phyloP scores from a whole-genome alignment of 2,329 filamentous ascomycete species.

The Atkinsonella hypoxylon region DNA sequence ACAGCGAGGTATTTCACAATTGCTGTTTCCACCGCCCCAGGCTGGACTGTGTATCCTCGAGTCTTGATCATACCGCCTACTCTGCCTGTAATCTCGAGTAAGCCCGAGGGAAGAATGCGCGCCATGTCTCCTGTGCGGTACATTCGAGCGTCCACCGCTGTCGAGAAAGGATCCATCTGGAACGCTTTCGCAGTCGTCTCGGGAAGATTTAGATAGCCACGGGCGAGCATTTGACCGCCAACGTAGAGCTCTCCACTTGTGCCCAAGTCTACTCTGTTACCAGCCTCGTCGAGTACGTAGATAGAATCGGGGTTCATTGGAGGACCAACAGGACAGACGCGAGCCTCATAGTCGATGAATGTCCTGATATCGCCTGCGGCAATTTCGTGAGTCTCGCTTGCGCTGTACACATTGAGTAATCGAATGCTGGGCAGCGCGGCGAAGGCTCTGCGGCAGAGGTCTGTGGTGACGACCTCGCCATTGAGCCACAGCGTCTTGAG shows the following conservation, averaged over 20 bases:
- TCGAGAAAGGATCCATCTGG: conserved; percentile 50
- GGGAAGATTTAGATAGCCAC: conserved; percentile 69
- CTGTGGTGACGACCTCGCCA: conserved; percentile 70
- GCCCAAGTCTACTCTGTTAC: conserved; percentile 50
- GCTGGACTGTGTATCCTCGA: conserved; percentile 66
- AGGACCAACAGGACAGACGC: conserved; percentile 63
- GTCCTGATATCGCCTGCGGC: conserved; percentile 63
- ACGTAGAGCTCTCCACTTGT: conserved; percentile 62
- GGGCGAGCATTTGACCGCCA: conserved; percentile 60
- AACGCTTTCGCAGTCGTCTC: conserved; percentile 68
- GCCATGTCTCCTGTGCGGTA: conserved; percentile 66
- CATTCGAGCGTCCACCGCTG: conserved; percentile 50
- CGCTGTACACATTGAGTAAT: conserved; percentile 70
- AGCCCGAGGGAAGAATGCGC: conserved; percentile 51
- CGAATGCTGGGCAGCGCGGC: conserved; percentile 56
- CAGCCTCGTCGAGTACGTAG: conserved; percentile 61
- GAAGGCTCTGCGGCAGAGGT: conserved; percentile 57
- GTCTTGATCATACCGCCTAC: conserved; percentile 74
- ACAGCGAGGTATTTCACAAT: conserved; percentile 61
- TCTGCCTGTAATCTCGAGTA: conserved; percentile 64
- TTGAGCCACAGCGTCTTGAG: conserved; percentile 68
- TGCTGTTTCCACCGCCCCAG: conserved; percentile 62
- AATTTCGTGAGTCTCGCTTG: conserved; percentile 71
- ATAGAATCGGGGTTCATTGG: conserved; percentile 55
- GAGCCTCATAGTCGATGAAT: conserved; percentile 49